Evolutionary conservation across 2,329 filamentous ascomycete genomes (phyloP), one percentile per base, ranked within the genome.

Genomic region (Didymella segeticola): DNA sequence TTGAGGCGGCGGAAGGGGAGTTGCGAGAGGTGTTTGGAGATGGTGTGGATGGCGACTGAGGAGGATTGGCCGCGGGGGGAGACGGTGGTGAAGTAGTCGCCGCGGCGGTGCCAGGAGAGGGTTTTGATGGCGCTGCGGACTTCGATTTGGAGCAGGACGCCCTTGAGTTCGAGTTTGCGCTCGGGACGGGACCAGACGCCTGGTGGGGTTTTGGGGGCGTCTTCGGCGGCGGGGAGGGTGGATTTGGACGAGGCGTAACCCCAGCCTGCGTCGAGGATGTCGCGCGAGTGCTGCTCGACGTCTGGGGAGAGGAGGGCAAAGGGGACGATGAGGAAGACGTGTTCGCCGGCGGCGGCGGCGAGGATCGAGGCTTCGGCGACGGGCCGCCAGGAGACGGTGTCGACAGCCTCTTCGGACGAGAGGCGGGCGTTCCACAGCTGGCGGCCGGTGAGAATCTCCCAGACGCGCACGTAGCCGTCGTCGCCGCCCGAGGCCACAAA

Each of bases 1-100:
- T 86, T 86, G 60, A 88, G 76, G 53, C 85, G 83, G 56, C 91
- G 89, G 86, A 99, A 98, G 22, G 95, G 96, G 61, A 95, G 88
- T 75, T 99, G 95, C 2, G 92, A 97, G 38, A 93, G 84, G 77
- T 99, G 95, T 75, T 96, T 96, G 52, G 90, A 95, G 57, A 99
- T 81, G 0, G 93, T 97, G 78, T 99, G 95, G 58, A 99, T 96
- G 47, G 91, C 89, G 47, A 99, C 91, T 4, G 95, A 91, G 68
- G 85, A 88, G 63, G 85, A 84, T 70, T 90, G 87, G 26, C 89
- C 89, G 11, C 84, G 83, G 1, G 95, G 92, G 43, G 91, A 96
- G 19, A 97, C 91, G 1, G 93, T 96, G 63, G 91, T 89, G 69
- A 99, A 89, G 79, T 97, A 97, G 73, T 98, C 93, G 64, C 95